Evolutionary conservation across 1,284 basidiomycete genomes (phyloP).

Genomic region (Cryptococcus sp.): DNA sequence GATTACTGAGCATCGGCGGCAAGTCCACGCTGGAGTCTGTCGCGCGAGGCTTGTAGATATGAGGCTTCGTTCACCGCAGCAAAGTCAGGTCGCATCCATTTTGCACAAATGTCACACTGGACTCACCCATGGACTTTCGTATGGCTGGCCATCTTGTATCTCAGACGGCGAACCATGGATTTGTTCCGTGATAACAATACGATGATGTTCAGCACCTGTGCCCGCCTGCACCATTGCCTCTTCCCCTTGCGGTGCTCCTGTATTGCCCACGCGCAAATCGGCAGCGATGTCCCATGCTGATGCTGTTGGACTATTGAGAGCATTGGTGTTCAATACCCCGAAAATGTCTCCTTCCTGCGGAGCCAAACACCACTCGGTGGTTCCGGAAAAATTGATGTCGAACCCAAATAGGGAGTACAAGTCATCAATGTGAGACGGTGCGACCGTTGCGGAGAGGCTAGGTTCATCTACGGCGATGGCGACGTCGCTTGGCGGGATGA

Average conservation of each 20-base stretch:
- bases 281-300: neutral
- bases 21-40: constrained; percentile 18
- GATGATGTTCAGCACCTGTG: neutral
- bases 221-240: no score
- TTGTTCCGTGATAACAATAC: constrained; percentile 6
- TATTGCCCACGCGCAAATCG: neutral
- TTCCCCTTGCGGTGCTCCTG: no score
- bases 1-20: constrained; percentile 1
- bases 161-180: constrained; percentile 16
- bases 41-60: constrained; percentile 22
- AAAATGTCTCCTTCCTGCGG: constrained; percentile 20
- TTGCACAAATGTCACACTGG: neutral
- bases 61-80: constrained; percentile 11
- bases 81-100: neutral
- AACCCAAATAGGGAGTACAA: no score
- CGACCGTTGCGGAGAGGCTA: no score
- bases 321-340: constrained; percentile 19
- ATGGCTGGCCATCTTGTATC: constrained; percentile 24
- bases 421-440: no score
- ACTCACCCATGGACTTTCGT: constrained; percentile 24
- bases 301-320: constrained; percentile 12
- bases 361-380: constrained; percentile 17
- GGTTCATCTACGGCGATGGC: no score
- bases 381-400: no score
- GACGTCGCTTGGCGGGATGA: no score